A percentile compares a stretch with the other conserved stretches of the same genome.
phyloP scores from a whole-genome alignment of 2,329 filamentous ascomycete genomes.

The Penicillium sp. region DNA sequence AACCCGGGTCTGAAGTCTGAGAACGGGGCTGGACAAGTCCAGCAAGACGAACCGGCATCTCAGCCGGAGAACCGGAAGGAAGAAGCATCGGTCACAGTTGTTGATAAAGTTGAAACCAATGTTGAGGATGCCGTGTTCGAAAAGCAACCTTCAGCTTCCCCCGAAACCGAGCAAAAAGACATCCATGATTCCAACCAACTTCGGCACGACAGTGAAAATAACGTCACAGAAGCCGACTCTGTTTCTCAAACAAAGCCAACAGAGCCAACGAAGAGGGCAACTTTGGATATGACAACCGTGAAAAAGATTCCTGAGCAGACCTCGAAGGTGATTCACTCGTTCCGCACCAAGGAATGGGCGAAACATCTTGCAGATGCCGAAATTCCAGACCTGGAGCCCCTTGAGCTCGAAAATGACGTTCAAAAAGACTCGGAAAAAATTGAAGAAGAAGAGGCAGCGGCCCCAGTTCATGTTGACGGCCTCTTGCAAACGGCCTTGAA shows the following conservation, averaged over 20 bases:
- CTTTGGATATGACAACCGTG: slow-evolving; percentile 36
- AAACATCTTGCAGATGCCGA: slow-evolving; percentile 83
- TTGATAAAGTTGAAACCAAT: not conserved
- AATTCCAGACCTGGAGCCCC: slow-evolving; percentile 55
- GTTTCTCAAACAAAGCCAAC: slow-evolving; percentile 2
- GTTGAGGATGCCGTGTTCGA: not conserved
- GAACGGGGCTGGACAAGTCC: not conserved
- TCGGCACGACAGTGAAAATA: not conserved
- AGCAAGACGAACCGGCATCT: not conserved
- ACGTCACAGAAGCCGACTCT: not conserved
- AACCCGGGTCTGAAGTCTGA: not conserved
- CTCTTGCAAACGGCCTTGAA: slow-evolving; percentile 63
- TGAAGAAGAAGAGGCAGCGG: slow-evolving; percentile 58
- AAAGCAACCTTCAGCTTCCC: not conserved
- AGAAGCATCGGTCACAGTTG: not conserved
- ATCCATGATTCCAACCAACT: not conserved
- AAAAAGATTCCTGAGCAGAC: slow-evolving; percentile 67
- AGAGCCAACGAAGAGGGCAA: slow-evolving; percentile 21
- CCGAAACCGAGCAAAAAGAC: not conserved
- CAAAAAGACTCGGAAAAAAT: slow-evolving; percentile 29
- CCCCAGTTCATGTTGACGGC: slow-evolving; percentile 63
- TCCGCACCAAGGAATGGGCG: slow-evolving; percentile 93
- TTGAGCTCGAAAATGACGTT: slow-evolving; percentile 36
- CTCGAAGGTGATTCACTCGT: slow-evolving; percentile 75
- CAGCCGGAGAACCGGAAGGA: not conserved